Conservation (phyloP, 2,329 filamentous ascomycete species). For the Bipolaris oryzae region DNA sequence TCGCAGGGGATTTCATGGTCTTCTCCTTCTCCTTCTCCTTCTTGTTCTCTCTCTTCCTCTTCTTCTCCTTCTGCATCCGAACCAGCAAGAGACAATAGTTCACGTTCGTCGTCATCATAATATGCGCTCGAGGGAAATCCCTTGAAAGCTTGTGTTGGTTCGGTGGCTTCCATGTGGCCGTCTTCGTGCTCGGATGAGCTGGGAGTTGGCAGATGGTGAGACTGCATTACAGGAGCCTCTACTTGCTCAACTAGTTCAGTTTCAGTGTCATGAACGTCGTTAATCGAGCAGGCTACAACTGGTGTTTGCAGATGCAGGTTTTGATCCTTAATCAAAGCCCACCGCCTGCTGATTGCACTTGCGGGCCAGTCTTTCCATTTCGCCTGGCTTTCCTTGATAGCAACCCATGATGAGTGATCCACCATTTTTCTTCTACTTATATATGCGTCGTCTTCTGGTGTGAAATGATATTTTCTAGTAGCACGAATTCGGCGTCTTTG, state of each 20-base stretch:
- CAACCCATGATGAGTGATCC: constrained; percentile 34
- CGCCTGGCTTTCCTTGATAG: constrained; percentile 24
- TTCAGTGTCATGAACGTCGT: neutral
- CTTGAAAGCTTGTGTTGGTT: neutral
- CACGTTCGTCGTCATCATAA: constrained; percentile 37
- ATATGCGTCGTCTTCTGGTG: constrained; percentile 42
- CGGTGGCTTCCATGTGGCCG: neutral
- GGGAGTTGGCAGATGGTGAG: constrained; percentile 39
- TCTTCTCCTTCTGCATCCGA: constrained; percentile 17
- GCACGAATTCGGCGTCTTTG: constrained; percentile 2
- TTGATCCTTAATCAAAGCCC: constrained; percentile 21
- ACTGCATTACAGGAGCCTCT: constrained; percentile 4
- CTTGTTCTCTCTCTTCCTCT: constrained; percentile 1
- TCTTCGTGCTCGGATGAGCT: constrained; percentile 31
- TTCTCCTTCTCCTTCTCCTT: constrained; percentile 4
- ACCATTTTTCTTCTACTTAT: constrained; percentile 41
- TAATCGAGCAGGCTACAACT: neutral
- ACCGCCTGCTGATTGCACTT: constrained; percentile 21
- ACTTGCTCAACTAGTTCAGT: neutral
- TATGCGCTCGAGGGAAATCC: constrained; percentile 25
- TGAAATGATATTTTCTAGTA: constrained; percentile 31
- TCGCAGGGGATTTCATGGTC: neutral
- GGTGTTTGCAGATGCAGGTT: constrained; percentile 11
- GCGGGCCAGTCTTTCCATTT: constrained; percentile 31
- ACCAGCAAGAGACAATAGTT: constrained; percentile 34